Evolutionary conservation across 2,329 filamentous ascomycete genomes (phyloP).

Genomic region (Phialophora tarda): DNA sequence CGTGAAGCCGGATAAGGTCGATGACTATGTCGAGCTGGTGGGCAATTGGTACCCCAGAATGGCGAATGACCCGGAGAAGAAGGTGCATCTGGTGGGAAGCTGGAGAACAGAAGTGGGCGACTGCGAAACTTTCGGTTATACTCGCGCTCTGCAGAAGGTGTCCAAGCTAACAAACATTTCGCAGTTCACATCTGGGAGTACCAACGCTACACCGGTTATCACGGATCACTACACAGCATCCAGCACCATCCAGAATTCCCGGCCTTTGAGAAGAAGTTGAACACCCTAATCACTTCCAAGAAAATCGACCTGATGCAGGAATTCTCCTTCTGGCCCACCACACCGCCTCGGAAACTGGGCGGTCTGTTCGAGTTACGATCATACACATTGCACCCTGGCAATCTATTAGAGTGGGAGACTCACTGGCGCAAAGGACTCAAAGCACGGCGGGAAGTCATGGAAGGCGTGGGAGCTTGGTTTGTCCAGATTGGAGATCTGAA

Average conservation of each 20-base stretch:
- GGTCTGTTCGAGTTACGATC: conserved; percentile 95
- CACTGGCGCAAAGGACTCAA: conserved; percentile 94
- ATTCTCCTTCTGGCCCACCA: conserved; percentile 99
- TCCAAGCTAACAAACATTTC: conserved; percentile 42
- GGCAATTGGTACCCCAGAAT: conserved; percentile 91
- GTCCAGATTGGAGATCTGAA: conserved; percentile 97
- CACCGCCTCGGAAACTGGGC: conserved; percentile 83
- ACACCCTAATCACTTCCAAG: conserved; percentile 82
- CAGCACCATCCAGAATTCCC: conserved; percentile 80
- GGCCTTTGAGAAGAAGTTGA: conserved; percentile 83
- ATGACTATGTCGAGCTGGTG: conserved; percentile 90
- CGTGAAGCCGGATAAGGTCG: conserved; percentile 92
- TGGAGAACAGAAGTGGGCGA: conserved; percentile 98
- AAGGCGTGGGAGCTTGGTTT: conserved; percentile 97
- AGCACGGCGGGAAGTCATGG: conserved; percentile 94
- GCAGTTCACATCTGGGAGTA: conserved; percentile 99
- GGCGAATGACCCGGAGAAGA: conserved; percentile 82
- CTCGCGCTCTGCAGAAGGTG: conserved; percentile 27
- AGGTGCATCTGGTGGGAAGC: conserved; percentile 94
- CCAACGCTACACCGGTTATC: conserved; percentile 94
- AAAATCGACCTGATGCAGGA: conserved; percentile 96
- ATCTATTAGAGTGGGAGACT: conserved; percentile 96
- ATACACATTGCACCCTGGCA: conserved; percentile 94
- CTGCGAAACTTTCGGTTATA: conserved; percentile 93
- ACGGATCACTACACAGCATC: conserved; percentile 86